Base-by-base conservation (phyloP, 2,329 filamentous ascomycete genomes). In the Albifimbria verrucaria region DNA sequence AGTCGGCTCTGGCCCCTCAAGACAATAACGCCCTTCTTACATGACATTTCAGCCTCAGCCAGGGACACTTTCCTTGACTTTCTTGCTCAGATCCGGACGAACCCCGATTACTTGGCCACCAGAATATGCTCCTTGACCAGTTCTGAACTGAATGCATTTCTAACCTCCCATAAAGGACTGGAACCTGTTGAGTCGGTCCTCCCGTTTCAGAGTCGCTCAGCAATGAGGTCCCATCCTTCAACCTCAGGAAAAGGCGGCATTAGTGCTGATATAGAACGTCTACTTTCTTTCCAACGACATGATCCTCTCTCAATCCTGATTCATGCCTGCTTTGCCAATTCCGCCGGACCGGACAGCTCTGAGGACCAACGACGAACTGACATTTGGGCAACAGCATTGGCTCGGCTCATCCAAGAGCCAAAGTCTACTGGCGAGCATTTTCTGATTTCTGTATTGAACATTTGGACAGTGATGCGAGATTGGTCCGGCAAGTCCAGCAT, bases 401-500 rank as follows among this genome's bases (percentile, higher is more conserved):
- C 93, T 36, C 87, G 86, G 61, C 77, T 97, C 58, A 89, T 97
- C 52, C 83, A 85, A 46, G 85, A 91, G 57, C 86, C 85, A 63
- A 92, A 88, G 66, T 85, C 83, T 26, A 89, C 85, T 51, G 86
- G 87, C 59, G 89, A 94, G 66, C 86, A 89, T 52, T 88, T 97
- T 52, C 80, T 97, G 53, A 87, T 90, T 57, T 87, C 89, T 47
- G 85, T 97, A 28, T 80, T 99, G 49, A 92, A 94, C 69, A 86
- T 90, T 52, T 97, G 92, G 89, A 86, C 90, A 49, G 80, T 85
- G 52, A 89, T 92, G 80, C 86, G 90, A 57, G 87, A 92, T 69
- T 97, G 93, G 92, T 89, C 90, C 41, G 91, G 91, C 53, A 92
- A 88, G 63, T 84, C 87, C 60, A 94, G 92, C 58, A 86, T 99